These are phyloP conservation scores for Schwanniomyces vanrijiae DNA, from an alignment of 805 yeast genomes.

Conservation along the genomic window DNA sequence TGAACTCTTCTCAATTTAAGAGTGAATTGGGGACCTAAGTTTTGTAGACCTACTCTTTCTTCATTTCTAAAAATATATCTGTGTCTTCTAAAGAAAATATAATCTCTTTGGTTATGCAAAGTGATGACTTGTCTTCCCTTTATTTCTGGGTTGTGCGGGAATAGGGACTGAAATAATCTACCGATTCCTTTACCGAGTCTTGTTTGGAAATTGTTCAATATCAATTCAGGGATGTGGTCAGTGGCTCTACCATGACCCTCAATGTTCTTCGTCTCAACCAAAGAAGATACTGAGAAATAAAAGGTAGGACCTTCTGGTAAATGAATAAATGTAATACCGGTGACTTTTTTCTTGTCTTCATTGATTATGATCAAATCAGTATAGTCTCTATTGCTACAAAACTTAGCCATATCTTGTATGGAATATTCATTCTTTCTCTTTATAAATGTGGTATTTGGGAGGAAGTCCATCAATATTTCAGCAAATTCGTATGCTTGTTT, in stretches of 20 bases:
- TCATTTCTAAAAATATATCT: conserved; percentile 87
- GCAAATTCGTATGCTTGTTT: conserved; percentile 90
- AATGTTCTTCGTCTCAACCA: conserved; percentile 72
- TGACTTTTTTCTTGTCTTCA: conserved; percentile 90
- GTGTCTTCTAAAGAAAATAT: conserved; percentile 91
- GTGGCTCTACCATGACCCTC: conserved; percentile 90
- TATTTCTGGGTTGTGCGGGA: conserved; percentile 91
- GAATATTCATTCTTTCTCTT: conserved; percentile 82
- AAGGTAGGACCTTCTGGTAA: conserved; percentile 95
- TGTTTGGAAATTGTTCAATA: conserved; percentile 89
- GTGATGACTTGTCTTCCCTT: conserved; percentile 96
- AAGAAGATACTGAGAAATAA: conserved; percentile 81
- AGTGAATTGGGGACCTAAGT: conserved; percentile 95
- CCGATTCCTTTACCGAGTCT: conserved; percentile 93
- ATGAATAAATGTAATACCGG: conserved; percentile 90
- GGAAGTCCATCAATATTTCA: conserved; percentile 74
- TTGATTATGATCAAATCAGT: conserved; percentile 88
- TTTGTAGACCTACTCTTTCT: conserved; percentile 92
- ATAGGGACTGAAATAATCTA: conserved; percentile 82
- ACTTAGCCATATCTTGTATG: conserved; percentile 83
- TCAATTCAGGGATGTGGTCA: conserved; percentile 86
- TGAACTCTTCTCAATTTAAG: conserved; percentile 84
- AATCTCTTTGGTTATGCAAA: conserved; percentile 94
- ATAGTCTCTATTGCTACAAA: conserved; percentile 78
- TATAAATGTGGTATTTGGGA: conserved; percentile 84